A percentile compares a stretch with the other conserved stretches of the same genome.
Evolutionary conservation across 1,284 basidiomycete genomes (phyloP).

Genomic region (Athelia psychrophila): DNA sequence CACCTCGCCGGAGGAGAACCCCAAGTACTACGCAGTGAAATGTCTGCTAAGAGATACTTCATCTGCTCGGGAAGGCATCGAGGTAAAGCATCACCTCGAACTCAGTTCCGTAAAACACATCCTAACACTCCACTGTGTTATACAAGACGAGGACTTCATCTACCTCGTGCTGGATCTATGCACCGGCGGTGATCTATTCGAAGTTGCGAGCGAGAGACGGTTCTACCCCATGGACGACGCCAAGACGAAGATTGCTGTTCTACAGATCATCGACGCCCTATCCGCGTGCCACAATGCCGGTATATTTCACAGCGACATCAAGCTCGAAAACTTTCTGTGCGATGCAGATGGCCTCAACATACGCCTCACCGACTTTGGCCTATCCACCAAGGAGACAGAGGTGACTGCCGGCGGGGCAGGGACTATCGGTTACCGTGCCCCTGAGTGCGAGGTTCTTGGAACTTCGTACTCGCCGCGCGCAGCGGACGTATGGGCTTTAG

Average conservation of each 20-base stretch:
- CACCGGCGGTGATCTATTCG: conserved; percentile 53
- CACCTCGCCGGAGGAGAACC: conserved; percentile 31
- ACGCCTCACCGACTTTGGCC: conserved; percentile 81
- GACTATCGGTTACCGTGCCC: too few relatives aligned
- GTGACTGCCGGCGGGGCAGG: too few relatives aligned
- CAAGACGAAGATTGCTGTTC: conserved; percentile 61
- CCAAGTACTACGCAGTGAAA: conserved; percentile 69
- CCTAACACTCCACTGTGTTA: conserved; percentile 48
- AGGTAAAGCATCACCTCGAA: too few relatives aligned
- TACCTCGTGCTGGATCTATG: conserved; percentile 63
- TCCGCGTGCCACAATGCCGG: conserved; percentile 65
- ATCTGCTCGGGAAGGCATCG: too few relatives aligned
- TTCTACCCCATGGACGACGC: conserved; percentile 46
- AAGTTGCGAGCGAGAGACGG: conserved; percentile 44
- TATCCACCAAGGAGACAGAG: conserved; percentile 64
- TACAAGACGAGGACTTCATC: conserved; percentile 52
- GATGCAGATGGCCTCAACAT: conserved; percentile 54
- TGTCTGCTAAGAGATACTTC: conserved; percentile 43
- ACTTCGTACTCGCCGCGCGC: too few relatives aligned
- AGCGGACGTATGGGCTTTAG: too few relatives aligned
- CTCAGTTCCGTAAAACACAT: too few relatives aligned
- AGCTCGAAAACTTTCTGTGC: conserved; percentile 87
- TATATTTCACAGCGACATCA: conserved; percentile 87
- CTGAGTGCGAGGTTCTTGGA: too few relatives aligned
- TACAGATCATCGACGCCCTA: conserved; percentile 80